Percentiles rank a stretch among this genome's conserved stretches.
Conservation (phyloP, 192 early-diverging fungal genomes). For the Thoreauomyces humboldtii region DNA sequence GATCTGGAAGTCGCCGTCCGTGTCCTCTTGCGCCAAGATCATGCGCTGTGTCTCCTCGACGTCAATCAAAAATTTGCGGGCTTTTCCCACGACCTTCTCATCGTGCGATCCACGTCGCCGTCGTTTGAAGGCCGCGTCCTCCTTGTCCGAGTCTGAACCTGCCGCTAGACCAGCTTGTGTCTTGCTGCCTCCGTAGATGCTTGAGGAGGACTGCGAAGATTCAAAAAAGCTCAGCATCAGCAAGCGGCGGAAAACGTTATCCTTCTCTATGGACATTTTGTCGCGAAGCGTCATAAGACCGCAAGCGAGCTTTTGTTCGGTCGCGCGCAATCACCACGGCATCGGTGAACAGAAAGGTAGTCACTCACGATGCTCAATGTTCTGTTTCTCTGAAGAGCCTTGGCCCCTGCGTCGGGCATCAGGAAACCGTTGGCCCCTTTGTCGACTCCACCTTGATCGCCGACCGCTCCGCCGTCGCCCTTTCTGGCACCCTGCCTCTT, state of each 20-base stretch:
- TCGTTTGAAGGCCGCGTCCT: constrained; percentile 16
- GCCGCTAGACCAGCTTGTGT: background rate
- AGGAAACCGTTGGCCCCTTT: too few relatives aligned
- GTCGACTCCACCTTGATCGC: too few relatives aligned
- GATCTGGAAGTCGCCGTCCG: constrained; percentile 91
- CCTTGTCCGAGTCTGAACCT: constrained; percentile 2
- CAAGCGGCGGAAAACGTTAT: too few relatives aligned
- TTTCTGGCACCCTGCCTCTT: constrained; percentile 4
- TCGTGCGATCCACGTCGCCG: constrained; percentile 48
- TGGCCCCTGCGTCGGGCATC: too few relatives aligned
- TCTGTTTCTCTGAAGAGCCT: constrained; percentile 20
- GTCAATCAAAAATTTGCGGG: constrained; percentile 80
- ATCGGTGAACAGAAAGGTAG: background rate
- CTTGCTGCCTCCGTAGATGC: background rate
- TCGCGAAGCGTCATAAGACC: too few relatives aligned
- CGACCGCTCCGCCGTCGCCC: too few relatives aligned
- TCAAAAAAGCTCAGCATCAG: background rate
- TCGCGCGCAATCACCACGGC: too few relatives aligned
- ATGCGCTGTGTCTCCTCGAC: constrained; percentile 75
- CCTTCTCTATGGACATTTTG: too few relatives aligned
- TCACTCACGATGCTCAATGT: constrained; percentile 22
- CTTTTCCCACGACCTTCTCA: constrained; percentile 36
- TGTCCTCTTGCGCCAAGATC: constrained; percentile 91
- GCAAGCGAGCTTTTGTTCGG: too few relatives aligned
- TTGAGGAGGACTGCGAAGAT: too few relatives aligned